These are phyloP conservation scores for Salvia sclarea DNA, from an alignment of 305 asterid genomes.

Conservation along the genomic window DNA sequence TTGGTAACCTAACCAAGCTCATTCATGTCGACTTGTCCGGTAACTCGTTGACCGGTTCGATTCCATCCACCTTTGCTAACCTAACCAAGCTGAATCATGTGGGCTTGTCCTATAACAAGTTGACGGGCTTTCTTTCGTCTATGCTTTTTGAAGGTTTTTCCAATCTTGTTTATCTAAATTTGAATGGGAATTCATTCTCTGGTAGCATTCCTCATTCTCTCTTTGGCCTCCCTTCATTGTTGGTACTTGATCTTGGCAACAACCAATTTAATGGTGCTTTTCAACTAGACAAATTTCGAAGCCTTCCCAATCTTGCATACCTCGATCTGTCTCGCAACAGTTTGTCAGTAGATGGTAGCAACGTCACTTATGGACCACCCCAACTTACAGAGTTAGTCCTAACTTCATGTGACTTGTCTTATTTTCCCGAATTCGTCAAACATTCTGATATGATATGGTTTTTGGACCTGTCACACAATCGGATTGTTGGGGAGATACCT, in stretches of 20 bases:
- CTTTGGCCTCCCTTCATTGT: conserved; percentile 39
- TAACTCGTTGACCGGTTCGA: no score
- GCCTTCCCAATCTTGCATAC: conserved; percentile 3
- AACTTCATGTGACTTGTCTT: background rate
- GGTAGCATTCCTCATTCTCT: conserved; percentile 45
- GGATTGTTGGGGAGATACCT: background rate
- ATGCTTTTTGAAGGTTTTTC: background rate
- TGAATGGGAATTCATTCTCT: conserved; percentile 32
- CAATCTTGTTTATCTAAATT: conserved; percentile 8
- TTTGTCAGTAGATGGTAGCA: conserved; percentile 33
- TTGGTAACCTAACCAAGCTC: no score
- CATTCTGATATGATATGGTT: background rate
- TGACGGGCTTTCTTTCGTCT: conserved; percentile 38
- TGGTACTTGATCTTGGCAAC: conserved; percentile 33
- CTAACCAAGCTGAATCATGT: conserved; percentile 31
- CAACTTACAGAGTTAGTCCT: background rate
- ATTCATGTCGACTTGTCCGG: no score
- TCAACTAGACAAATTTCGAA: background rate
- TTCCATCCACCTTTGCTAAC: conserved; percentile 39
- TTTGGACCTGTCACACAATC: conserved; percentile 34
- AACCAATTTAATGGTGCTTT: conserved; percentile 33
- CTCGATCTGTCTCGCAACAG: conserved; percentile 38
- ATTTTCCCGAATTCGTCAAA: conserved; percentile 17
- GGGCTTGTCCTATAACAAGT: conserved; percentile 40
- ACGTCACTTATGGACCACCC: background rate